Evolutionary conservation across 163 green algal genomes (phyloP).

Genomic region (Scenedesmus sp.): DNA sequence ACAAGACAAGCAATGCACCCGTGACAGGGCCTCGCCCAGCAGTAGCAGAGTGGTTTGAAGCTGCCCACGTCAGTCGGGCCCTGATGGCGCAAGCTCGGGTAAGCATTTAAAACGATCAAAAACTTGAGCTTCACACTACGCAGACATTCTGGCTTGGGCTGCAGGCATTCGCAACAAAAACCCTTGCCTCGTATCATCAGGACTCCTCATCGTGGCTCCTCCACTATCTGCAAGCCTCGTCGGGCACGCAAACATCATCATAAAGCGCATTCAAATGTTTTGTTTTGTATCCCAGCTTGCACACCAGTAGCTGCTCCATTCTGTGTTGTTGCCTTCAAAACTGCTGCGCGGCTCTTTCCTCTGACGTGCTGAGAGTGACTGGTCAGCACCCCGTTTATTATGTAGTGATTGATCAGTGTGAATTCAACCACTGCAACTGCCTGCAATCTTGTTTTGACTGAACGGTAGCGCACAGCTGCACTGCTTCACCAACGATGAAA

Average conservation of each 20-base stretch:
- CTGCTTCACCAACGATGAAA: background rate
- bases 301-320: background rate
- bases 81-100: too few species aligned
- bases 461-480: conserved; percentile 6
- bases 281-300: background rate
- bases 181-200: background rate
- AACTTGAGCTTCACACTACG: too few species aligned
- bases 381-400: background rate
- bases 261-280: background rate
- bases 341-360: background rate
- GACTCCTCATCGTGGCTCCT: background rate
- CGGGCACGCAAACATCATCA: background rate
- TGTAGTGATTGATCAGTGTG: background rate
- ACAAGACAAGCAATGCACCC: background rate
- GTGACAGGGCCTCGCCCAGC: background rate
- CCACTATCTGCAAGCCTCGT: background rate
- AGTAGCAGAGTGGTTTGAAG: background rate
- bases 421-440: background rate
- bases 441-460: background rate
- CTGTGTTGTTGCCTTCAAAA: background rate
- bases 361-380: background rate
- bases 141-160: background rate
- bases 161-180: background rate
- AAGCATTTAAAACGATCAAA: too few species aligned
- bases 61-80: background rate